These are phyloP conservation scores for Colletotrichum godetiae DNA, from an alignment of 2,329 filamentous ascomycete species.

Conservation along the genomic window DNA sequence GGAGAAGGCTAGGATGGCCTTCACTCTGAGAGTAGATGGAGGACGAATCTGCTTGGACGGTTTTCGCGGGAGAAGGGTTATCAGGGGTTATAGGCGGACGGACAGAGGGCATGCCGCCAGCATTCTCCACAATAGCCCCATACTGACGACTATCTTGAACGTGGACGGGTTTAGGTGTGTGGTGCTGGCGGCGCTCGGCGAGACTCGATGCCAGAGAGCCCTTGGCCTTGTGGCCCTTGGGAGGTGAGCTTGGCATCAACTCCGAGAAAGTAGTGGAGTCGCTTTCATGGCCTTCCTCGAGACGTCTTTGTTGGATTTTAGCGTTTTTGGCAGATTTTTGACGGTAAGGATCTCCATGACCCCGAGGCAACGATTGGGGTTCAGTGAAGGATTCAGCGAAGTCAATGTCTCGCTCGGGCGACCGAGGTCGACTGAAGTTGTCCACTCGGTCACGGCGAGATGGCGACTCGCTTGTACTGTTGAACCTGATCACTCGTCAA, in stretches of 20 bases:
- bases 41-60: slow-evolving; percentile 23
- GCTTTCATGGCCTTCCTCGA: slow-evolving; percentile 3
- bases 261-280: slow-evolving; percentile 33
- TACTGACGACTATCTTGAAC: slow-evolving; percentile 27
- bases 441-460: slow-evolving; percentile 38
- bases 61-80: not conserved
- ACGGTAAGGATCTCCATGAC: not conserved
- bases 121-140: slow-evolving; percentile 12
- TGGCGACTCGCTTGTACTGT: slow-evolving; percentile 44
- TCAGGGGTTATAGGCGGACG: slow-evolving; percentile 36
- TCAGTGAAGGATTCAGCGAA: not conserved
- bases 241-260: slow-evolving; percentile 21
- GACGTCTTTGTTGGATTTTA: not conserved
- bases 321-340: not conserved
- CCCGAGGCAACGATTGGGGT: not conserved
- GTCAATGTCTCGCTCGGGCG: slow-evolving; percentile 38
- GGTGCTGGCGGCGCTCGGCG: slow-evolving; percentile 31
- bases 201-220: slow-evolving; percentile 24
- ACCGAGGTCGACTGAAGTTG: slow-evolving; percentile 37
- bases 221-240: slow-evolving; percentile 5
- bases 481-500: slow-evolving; percentile 45
- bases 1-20: slow-evolving; percentile 10
- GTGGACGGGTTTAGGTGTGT: slow-evolving; percentile 11
- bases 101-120: slow-evolving; percentile 36
- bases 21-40: slow-evolving; percentile 35